These are phyloP conservation scores for Wallacemonas collosoma DNA, from an alignment of 208 protist genomes.

Conservation along the genomic window DNA sequence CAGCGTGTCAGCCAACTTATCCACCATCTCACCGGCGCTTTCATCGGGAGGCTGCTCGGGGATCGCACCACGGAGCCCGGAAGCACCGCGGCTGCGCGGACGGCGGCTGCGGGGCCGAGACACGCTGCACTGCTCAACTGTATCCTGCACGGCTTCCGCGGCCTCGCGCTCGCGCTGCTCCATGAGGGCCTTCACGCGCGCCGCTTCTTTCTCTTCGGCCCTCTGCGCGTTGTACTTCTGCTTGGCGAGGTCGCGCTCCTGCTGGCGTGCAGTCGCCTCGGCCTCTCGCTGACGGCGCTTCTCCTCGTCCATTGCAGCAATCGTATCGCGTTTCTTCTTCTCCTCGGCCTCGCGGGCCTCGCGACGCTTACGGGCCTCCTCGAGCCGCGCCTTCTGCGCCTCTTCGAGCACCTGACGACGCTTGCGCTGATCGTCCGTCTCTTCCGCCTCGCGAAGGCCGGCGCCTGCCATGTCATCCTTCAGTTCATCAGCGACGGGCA, in stretches of 20 bases:
- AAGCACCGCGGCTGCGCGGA: slow-evolving; percentile 38
- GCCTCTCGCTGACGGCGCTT: slow-evolving; percentile 30
- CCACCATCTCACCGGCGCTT: slow-evolving; percentile 45
- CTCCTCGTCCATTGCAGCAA: slow-evolving; percentile 49
- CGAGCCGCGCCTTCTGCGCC: slow-evolving; percentile 32
- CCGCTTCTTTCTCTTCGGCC: slow-evolving; percentile 42
- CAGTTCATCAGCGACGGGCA: slow-evolving; percentile 68
- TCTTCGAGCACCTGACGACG: slow-evolving; percentile 30
- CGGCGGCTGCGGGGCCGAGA: slow-evolving; percentile 51
- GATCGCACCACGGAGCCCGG: slow-evolving; percentile 50
- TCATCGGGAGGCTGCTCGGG: slow-evolving; percentile 73
- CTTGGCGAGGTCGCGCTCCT: slow-evolving; percentile 47
- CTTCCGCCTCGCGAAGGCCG: slow-evolving; percentile 7
- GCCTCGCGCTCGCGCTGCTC: slow-evolving; percentile 31
- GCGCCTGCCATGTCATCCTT: slow-evolving; percentile 37
- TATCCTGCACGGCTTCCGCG: slow-evolving; percentile 20
- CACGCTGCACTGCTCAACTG: slow-evolving; percentile 24
- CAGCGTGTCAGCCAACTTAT: slow-evolving; percentile 20
- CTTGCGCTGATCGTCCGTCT: slow-evolving; percentile 24
- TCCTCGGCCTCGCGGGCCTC: slow-evolving; percentile 39
- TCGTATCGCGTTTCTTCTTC: slow-evolving; percentile 28
- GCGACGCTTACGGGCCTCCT: slow-evolving; percentile 27
- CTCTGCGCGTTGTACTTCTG: slow-evolving; percentile 35
- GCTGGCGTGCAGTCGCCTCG: slow-evolving; percentile 28
- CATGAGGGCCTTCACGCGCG: slow-evolving; percentile 40